Percentiles rank a stretch among this genome's conserved stretches.
These are phyloP conservation scores for Lecanicillium sp. DNA, from an alignment of 2,329 filamentous ascomycete genomes.

Conservation along the genomic window DNA sequence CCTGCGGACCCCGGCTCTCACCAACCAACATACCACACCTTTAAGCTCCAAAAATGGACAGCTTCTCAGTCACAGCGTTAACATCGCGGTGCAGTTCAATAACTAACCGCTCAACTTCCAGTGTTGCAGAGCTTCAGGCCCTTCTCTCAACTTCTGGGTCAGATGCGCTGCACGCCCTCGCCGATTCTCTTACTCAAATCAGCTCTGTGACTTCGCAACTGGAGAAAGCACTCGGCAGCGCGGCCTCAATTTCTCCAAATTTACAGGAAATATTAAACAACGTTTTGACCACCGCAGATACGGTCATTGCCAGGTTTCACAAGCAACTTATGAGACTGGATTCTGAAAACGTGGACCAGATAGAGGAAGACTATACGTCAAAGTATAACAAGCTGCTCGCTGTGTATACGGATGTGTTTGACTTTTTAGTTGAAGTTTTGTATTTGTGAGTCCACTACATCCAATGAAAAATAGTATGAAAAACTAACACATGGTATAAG, in stretches of 20 bases:
- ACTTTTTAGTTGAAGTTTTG: conserved; percentile 14
- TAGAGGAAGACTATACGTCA: conserved; percentile 18
- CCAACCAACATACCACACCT: too few species aligned
- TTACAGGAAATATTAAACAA: conserved; percentile 20
- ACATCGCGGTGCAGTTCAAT: conserved; percentile 22
- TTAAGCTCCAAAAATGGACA: too few species aligned
- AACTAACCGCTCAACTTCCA: conserved; percentile 20
- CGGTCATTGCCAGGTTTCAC: conserved; percentile 18
- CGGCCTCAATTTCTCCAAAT: conserved; percentile 17
- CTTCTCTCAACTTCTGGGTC: conserved; percentile 8
- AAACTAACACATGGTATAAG: too few species aligned
- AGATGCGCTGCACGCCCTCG: too few species aligned
- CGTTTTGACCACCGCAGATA: conserved; percentile 21
- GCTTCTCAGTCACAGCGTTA: conserved; percentile 25
- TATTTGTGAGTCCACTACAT: conserved; percentile 18
- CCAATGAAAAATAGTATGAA: too few species aligned
- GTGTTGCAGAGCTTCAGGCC: conserved; percentile 20
- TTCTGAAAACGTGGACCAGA: conserved; percentile 12
- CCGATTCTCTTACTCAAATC: too few species aligned
- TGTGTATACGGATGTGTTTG: conserved; percentile 18
- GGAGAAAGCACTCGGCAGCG: background rate
- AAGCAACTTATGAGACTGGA: conserved; percentile 26
- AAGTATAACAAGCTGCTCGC: conserved; percentile 16
- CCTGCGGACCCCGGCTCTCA: too few species aligned
- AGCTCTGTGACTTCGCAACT: too few species aligned